These are phyloP conservation scores for Cavenderia fasciculata DNA, from an alignment of 78 protist genomes.

Conservation along the genomic window DNA sequence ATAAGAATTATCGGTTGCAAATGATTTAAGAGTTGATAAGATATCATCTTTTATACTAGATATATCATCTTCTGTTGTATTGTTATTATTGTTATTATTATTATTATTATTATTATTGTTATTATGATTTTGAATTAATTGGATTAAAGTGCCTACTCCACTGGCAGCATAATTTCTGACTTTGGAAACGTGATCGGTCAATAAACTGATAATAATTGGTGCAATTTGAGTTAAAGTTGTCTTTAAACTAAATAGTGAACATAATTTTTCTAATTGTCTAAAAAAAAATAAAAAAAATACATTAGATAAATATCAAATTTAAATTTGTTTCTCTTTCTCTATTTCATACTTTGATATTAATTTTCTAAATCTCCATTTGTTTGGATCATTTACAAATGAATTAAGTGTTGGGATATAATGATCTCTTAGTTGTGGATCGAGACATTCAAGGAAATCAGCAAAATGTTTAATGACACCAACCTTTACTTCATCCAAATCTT, in stretches of 20 bases:
- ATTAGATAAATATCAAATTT: background rate
- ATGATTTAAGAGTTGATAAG: constrained; percentile 18
- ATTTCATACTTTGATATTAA: constrained; percentile 58
- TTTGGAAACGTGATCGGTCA: constrained; percentile 55
- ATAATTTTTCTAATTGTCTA: constrained; percentile 69
- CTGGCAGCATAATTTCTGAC: constrained; percentile 66
- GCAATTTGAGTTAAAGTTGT: constrained; percentile 22
- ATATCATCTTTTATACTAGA: background rate
- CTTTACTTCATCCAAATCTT: constrained; percentile 84
- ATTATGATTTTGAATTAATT: constrained; percentile 9
- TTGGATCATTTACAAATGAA: constrained; percentile 39
- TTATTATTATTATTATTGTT: background rate
- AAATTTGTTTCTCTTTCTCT: too few species aligned
- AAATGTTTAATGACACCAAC: constrained; percentile 77
- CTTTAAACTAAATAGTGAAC: constrained; percentile 26
- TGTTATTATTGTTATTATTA: background rate
- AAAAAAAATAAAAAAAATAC: background rate
- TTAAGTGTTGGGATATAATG: constrained; percentile 30
- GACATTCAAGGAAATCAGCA: constrained; percentile 29
- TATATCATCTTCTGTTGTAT: constrained; percentile 5
- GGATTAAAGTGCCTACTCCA: constrained; percentile 51
- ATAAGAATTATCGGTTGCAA: constrained; percentile 47
- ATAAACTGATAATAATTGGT: constrained; percentile 38
- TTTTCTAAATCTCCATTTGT: constrained; percentile 80
- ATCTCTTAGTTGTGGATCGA: constrained; percentile 33